Evolutionary conservation across 2,329 filamentous ascomycete species (phyloP), one percentile per base, ranked within the genome.

Genomic region (Clarireedia monteithiana): DNA sequence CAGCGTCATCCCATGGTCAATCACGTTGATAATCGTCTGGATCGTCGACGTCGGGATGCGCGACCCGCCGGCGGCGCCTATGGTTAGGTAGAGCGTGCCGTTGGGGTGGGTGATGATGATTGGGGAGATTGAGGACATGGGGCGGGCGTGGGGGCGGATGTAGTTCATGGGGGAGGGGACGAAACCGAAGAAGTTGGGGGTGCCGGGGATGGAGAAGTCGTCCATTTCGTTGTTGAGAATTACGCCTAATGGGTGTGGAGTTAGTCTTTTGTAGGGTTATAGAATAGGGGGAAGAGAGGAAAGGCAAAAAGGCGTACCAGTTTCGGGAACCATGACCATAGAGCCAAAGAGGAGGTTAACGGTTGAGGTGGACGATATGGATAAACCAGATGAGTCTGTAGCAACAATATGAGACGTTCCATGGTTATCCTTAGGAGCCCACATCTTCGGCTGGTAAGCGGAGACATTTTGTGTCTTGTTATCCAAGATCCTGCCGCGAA

Each of bases 311-410:
- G 27, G 27, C 27, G 74, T 57, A 96, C 91, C 91, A 0, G 90
- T 91, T 63, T 86, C 80, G 0, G 90, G 89, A 0, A 92, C 86
- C 72, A 95, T 83, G 60, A 95, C 70, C 20, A 83, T 78, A 27
- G 84, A 86, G 47, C 92, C 92, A 64, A 95, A 97, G 3, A 94
- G 77, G 4, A 94, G 77, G 70, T 96, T 96, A 56, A 96, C 76
- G 0, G 92, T 96, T 0, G 90, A 94, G 0, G 91, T 96, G 12
- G 91, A 77, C 1, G 88, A 86, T 38, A 95, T 80, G 2, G 90
- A 84, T 69, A 96, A 76, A 6, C 91, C 91, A 0, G 79, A 77
- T 6, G 72, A 70, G 69, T 96, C 92, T 0, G 85, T 83, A 0
- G 88, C 77, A 0, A 88, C 83, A 7, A 91, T 73, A 63, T 91